Evolutionary conservation across 805 yeast genomes (phyloP).

Genomic region (Cyberlindnera bimundalis): DNA sequence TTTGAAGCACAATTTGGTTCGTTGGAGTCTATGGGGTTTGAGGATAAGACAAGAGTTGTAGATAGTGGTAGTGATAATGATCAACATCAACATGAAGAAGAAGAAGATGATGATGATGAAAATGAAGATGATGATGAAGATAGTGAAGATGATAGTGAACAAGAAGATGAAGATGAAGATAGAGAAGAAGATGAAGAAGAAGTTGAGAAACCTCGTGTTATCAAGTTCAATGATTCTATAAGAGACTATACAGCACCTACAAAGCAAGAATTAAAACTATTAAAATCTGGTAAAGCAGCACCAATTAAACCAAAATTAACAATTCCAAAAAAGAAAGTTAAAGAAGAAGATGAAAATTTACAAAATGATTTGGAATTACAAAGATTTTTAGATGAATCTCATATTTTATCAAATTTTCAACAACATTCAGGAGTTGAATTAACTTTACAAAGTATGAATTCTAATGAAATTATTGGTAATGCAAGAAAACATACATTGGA

Average conservation of each 20-base stretch:
- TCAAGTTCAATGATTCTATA: conserved; percentile 41
- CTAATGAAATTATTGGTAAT: conserved; percentile 47
- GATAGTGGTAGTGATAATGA: conserved; percentile 16
- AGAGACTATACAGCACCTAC: conserved; percentile 32
- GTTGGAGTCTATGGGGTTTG: conserved; percentile 50
- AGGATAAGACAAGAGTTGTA: conserved; percentile 43
- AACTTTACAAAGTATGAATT: conserved; percentile 58
- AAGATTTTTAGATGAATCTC: conserved; percentile 67
- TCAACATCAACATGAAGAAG: conserved; percentile 29
- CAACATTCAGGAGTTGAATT: conserved; percentile 54
- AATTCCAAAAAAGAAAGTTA: conserved; percentile 15
- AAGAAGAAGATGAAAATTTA: conserved; percentile 48
- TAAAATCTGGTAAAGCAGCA: conserved; percentile 56
- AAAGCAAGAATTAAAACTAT: conserved; percentile 47
- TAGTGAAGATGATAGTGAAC: conserved; percentile 20
- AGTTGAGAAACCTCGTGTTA: conserved; percentile 19
- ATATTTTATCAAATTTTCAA: conserved; percentile 45
- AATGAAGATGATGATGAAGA: conserved; percentile 23
- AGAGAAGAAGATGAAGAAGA: conserved; percentile 8
- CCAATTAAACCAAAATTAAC: conserved; percentile 32
- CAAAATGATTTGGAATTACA: conserved; percentile 73
- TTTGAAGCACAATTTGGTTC: conserved; percentile 66
- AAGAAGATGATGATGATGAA: conserved; percentile 7
- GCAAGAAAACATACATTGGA: conserved; percentile 64
- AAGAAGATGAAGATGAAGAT: conserved; percentile 7